Evolutionary conservation across 768 basidiomycete species (phyloP), one percentile per base, ranked within the genome.

Genomic region (Termitomyces sp.): DNA sequence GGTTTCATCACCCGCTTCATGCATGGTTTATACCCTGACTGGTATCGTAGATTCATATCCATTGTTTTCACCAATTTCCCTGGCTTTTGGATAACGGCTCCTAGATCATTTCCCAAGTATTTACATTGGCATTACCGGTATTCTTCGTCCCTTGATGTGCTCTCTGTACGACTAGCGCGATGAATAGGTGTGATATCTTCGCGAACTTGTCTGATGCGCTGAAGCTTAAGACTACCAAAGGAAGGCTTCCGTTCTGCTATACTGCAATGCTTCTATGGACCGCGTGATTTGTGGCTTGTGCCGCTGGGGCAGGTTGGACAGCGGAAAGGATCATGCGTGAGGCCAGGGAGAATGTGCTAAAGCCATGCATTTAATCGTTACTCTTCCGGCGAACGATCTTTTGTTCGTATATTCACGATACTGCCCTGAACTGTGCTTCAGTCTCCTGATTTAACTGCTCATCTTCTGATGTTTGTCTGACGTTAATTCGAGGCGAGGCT

Each of bases 11-110:
- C 4, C 38, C n/a, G n/a, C n/a, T 4, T 40, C 14, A 19, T 14
- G 4, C 12, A 40, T 40, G 38, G n/a, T 4, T 10, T 3, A 5
- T 3, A 40, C n/a, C 4, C 11, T 4, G 11, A 14, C n/a, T 40
- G 3, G 38, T 19, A 14, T 46, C 17, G 9, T 57, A 90, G 85
- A 86, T 95, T 29, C 92, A 95, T 64, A 76, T 94, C 5, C 92
- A 94, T 62, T 95, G 92, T 66, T 94, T 89, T 70, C n/a, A 92
- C 91, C 1, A 90, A 94, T 66, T 76, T 85, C 0, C 90, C 89
- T 0, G 83, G 75, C n/a, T 86, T n/a, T 92, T 62, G 92, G 86
- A 0, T 75, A 75, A 38, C 78, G 86, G 2, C 75, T 95, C 12
- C 75, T 93, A 1, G 82, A 80, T 12, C 81, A 90, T 62, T 95